Conservation (phyloP, 2,329 filamentous ascomycete species). For the Fusarium succisae region DNA sequence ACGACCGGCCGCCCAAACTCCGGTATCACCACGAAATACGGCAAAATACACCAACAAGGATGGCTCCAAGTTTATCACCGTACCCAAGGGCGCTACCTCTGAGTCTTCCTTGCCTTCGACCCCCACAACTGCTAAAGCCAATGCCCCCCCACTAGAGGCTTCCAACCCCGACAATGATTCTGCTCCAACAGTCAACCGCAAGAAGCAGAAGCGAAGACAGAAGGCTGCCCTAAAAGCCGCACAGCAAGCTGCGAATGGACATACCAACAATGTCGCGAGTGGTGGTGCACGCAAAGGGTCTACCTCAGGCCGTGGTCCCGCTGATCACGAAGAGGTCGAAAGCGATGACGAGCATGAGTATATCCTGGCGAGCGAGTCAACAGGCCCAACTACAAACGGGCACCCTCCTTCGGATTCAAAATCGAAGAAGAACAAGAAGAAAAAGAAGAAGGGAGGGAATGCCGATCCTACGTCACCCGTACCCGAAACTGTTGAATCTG, state of each 20-base stretch:
- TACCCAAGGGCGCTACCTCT: constrained; percentile 64
- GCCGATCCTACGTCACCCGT: constrained; percentile 35
- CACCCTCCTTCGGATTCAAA: constrained; percentile 48
- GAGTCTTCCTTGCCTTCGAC: constrained; percentile 64
- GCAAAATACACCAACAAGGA: constrained; percentile 75
- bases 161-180: constrained; percentile 42
- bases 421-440: constrained; percentile 72
- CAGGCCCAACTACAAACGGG: constrained; percentile 47
- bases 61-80: constrained; percentile 74
- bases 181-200: constrained; percentile 76
- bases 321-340: constrained; percentile 61
- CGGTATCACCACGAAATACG: constrained; percentile 63
- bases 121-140: constrained; percentile 56
- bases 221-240: constrained; percentile 80
- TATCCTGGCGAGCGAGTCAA: constrained; percentile 45
- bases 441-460: constrained; percentile 66
- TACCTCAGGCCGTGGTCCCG: constrained; percentile 38
- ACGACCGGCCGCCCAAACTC: constrained; percentile 58
- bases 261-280: constrained; percentile 47
- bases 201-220: constrained; percentile 93
- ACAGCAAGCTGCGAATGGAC: constrained; percentile 53
- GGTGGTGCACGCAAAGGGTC: constrained; percentile 33
- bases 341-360: constrained; percentile 66
- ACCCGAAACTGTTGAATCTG: constrained; percentile 24
- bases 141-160: constrained; percentile 43